Evolutionary conservation across 176 grass and related monocot genomes (phyloP), one percentile per base, ranked within the genome.

Genomic region (Aechmea fasciata): DNA sequence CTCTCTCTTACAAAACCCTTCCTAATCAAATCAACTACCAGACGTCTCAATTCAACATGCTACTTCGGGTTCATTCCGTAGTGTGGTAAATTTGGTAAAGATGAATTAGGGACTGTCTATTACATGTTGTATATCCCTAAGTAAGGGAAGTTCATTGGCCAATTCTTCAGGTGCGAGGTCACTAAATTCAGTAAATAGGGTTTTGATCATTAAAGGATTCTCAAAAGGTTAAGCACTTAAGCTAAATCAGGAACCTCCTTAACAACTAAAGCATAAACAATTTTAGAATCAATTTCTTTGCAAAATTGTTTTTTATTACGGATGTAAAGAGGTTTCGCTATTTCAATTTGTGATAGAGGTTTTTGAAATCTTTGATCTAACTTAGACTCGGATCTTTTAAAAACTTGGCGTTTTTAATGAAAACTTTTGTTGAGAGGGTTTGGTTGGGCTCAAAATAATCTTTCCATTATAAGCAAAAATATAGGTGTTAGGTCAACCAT

Each of bases 1-100:
- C 70, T 62, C 13, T 73, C 70, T 28, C 24, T 28, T 26, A 68
- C 65, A 52, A 71, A 71, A 71, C 47, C 51, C 13, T 73, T 73
- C 2, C 47, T 28, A 54, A 73, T 41, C 5, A 61, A 1, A 41
- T 73, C 52, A 17, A 62, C 52, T 57, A 73, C 52, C 52, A 62
- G 24, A 14, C 52, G 52, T 59, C 17, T 52, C 3, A 73, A 51
- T 51, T 73, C 52, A 11, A 24, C 50, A 9, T 62, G 70, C 50
- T 73, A 10, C 1, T 73, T 48, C 0, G 70, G 12, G 33, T 41
- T 41, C 33, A 41, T 41, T 41, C 23, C 48, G 52, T 73, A 73
- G 47, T 55, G 70, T 62, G 70, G 50, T 11, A 10, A 3, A 41
- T 73, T 73, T 14, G 50, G 51, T 57, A 73, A 51, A 47, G 13